A percentile compares a stretch with the other conserved stretches of the same genome.
These are phyloP conservation scores for Podospora conica DNA, from an alignment of 495 filamentous ascomycete species.

Conservation along the genomic window DNA sequence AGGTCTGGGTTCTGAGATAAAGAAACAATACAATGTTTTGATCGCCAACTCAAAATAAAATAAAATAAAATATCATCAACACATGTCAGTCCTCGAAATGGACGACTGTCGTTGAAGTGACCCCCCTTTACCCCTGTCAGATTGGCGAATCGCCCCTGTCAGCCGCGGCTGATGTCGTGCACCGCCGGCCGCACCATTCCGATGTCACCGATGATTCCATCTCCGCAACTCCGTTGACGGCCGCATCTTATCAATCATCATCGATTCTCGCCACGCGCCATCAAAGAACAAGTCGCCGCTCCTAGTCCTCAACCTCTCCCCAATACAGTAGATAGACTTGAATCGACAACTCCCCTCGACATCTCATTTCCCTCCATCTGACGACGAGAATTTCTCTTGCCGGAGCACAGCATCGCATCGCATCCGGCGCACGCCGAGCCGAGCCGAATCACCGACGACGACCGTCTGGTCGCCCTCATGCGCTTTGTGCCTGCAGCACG, in stretches of 20 bases:
- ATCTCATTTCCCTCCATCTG: neutral
- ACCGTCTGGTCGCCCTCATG: conserved; percentile 17
- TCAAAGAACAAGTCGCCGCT: no score
- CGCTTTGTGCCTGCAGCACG: conserved; percentile 25
- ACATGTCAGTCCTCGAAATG: neutral
- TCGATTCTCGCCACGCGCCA: neutral
- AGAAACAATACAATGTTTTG: no score
- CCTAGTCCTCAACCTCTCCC: no score
- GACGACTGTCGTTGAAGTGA: neutral
- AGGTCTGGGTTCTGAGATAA: no score
- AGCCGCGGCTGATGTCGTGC: neutral
- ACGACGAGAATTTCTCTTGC: neutral
- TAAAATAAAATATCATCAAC: neutral
- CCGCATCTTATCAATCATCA: neutral
- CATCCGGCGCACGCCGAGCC: conserved; percentile 1
- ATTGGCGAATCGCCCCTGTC: neutral
- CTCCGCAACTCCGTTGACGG: neutral
- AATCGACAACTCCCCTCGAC: neutral
- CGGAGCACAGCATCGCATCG: neutral
- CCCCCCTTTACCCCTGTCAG: neutral
- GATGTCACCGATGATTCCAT: neutral
- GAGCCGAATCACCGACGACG: neutral
- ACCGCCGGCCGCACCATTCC: neutral
- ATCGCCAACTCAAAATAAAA: neutral
- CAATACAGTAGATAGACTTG: neutral